phyloP scores from a whole-genome alignment of 208 protist genomes.

The Trypanosoma conorhini region DNA sequence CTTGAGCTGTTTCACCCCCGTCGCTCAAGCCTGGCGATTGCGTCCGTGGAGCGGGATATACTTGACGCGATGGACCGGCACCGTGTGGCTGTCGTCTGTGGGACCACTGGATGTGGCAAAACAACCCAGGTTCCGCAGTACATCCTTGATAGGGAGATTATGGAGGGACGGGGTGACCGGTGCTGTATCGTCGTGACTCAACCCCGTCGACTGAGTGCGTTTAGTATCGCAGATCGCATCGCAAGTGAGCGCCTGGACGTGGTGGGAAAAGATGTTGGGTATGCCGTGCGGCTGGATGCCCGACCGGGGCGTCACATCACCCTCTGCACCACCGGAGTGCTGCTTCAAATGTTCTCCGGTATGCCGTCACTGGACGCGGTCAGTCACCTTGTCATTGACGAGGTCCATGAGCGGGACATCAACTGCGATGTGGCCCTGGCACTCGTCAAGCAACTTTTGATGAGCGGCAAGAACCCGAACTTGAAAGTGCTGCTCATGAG shows the following conservation, averaged over 20 bases:
- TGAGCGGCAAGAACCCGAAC: slow-evolving; percentile 39
- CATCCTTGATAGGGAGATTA: slow-evolving; percentile 84
- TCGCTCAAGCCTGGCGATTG: slow-evolving; percentile 70
- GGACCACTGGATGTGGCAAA: slow-evolving; percentile 92
- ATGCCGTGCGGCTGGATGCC: slow-evolving; percentile 97
- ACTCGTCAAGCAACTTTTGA: slow-evolving; percentile 91
- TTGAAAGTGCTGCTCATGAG: slow-evolving; percentile 99
- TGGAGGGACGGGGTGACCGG: slow-evolving; percentile 37
- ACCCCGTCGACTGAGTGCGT: slow-evolving; percentile 97
- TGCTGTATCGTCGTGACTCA: slow-evolving; percentile 95
- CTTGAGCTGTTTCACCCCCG: slow-evolving; percentile 50
- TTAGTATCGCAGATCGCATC: slow-evolving; percentile 97
- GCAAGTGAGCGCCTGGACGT: slow-evolving; percentile 93
- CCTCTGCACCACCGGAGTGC: slow-evolving; percentile 98
- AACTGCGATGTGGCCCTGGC: slow-evolving; percentile 98
- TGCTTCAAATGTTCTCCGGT: slow-evolving; percentile 95
- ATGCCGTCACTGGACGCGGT: slow-evolving; percentile 91
- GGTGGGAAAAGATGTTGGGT: slow-evolving; percentile 96
- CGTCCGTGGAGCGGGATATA: slow-evolving; percentile 38
- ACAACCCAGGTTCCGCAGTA: slow-evolving; percentile 94
- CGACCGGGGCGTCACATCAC: slow-evolving; percentile 91
- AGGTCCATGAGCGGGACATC: slow-evolving; percentile 99
- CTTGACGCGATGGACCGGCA: slow-evolving; percentile 59
- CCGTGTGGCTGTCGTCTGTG: slow-evolving; percentile 85
- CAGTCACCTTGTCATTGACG: slow-evolving; percentile 98